Evolutionary conservation across 805 yeast genomes (phyloP), one percentile per base, ranked within the genome.

Genomic region (Metschnikowia peoriensis): DNA sequence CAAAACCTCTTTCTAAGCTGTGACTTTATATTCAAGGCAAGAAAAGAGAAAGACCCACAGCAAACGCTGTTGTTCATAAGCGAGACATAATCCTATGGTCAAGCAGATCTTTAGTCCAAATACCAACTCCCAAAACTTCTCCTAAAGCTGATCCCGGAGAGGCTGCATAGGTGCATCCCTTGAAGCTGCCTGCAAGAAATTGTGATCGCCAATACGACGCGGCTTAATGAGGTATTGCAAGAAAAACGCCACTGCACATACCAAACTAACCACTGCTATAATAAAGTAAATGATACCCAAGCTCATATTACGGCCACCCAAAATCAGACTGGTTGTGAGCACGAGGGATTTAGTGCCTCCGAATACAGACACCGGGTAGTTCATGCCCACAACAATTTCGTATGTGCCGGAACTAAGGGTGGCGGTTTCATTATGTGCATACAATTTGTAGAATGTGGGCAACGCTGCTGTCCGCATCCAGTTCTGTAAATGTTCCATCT

Each of bases 391-490:
- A 46, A 78, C 77, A 42, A 91, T 70, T 53, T 78, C 75, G 67
- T 93, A 94, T 10, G 81, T 80, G 3, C 98, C 98, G 10, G 80
- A 72, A 1, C 66, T 56, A 54, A 93, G 68, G 1, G 79, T 63
- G 1, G 73, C 73, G 2, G 82, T 74, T 53, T 83, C 86, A 69
- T 89, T 92, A 60, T 87, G 83, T 44, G 86, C 79, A 41, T 91
- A 92, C 38, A 91, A 71, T 66, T 94, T 93, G 76, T 87, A 84
- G 65, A 94, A 93, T 11, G 86, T 82, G 28, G 98, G 96, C 56
- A 93, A 75, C 0, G 96, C 97, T 0, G 98, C 97, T 1, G 97
- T 91, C 63, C 96, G 83, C 97, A 93, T 93, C 99, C 99, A 93
- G 68, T 91, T 93, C 74, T 91, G 97, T 61, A 93, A 81, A 58